A percentile compares a stretch with the other conserved stretches of the same genome.
Evolutionary conservation across 2,329 filamentous ascomycete genomes (phyloP).

Genomic region (Dothideomycetidae sp.): DNA sequence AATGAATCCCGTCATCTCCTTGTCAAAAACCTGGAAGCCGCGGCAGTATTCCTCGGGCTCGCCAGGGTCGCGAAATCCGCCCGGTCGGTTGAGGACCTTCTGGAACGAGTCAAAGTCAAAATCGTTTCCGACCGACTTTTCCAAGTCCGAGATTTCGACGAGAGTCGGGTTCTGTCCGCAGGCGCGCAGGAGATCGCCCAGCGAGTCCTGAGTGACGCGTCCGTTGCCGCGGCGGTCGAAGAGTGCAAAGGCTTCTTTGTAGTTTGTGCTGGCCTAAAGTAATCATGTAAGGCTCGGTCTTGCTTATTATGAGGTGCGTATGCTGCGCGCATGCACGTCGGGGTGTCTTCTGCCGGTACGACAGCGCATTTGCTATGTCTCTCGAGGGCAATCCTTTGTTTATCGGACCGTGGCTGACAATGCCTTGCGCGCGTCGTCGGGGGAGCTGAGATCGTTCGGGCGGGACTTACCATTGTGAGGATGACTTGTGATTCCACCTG

Average conservation of each 20-base stretch:
- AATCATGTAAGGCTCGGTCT: too few species aligned
- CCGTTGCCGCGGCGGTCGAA: conserved; percentile 99
- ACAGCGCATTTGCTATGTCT: too few species aligned
- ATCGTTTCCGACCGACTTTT: conserved; percentile 77
- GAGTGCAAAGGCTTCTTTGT: conserved; percentile 99
- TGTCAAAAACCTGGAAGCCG: conserved; percentile 98
- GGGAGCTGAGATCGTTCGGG: neutral
- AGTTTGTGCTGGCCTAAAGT: conserved; percentile 81
- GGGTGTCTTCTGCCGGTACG: too few species aligned
- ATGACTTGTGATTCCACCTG: neutral
- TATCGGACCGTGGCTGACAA: neutral
- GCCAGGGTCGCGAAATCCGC: conserved; percentile 94
- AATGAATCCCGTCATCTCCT: conserved; percentile 96
- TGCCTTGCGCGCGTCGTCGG: neutral
- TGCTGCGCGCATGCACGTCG: too few species aligned
- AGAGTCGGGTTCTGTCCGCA: conserved; percentile 97
- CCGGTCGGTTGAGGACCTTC: conserved; percentile 91
- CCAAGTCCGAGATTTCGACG: conserved; percentile 79
- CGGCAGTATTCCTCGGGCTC: conserved; percentile 97
- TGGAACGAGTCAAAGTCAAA: conserved; percentile 98
- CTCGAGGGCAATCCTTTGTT: neutral
- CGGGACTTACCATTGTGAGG: neutral
- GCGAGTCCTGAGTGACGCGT: conserved; percentile 69
- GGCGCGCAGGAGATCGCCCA: conserved; percentile 87
- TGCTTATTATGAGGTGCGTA: too few species aligned